phyloP scores from a whole-genome alignment of 768 basidiomycete species.

The Tylopilus vinaceipallidus region DNA sequence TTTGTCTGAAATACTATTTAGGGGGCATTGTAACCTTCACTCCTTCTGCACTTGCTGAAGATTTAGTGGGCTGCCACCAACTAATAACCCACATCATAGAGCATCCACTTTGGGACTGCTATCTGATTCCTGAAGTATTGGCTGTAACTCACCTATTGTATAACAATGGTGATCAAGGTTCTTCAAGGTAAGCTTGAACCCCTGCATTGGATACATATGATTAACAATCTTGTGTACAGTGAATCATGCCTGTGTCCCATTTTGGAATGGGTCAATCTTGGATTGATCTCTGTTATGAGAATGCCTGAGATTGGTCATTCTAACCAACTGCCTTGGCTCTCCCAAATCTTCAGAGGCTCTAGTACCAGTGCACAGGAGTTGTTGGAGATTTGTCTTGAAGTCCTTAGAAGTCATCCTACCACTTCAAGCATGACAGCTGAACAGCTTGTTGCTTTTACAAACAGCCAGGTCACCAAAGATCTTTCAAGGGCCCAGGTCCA shows the following conservation, averaged over 20 bases:
- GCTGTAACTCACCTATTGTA: constrained; percentile 38
- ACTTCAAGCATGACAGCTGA: constrained; percentile 33
- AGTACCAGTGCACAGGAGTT: constrained; percentile 32
- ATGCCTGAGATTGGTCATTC: constrained; percentile 42
- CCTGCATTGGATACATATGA: neutral
- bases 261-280: constrained; percentile 44
- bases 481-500: constrained; percentile 57
- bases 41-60: constrained; percentile 53
- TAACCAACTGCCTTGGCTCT: constrained; percentile 24
- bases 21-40: constrained; percentile 77
- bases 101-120: constrained; percentile 70
- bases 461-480: constrained; percentile 47
- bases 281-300: constrained; percentile 51
- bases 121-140: constrained; percentile 62
- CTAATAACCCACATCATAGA: constrained; percentile 50
- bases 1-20: constrained; percentile 25
- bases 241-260: constrained; percentile 20
- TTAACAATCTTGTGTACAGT: neutral
- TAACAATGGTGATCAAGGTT: neutral
- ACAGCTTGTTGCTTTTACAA: constrained; percentile 39
- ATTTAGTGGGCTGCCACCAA: constrained; percentile 47
- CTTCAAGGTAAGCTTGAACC: constrained; percentile 10
- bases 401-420: constrained; percentile 23
- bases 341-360: constrained; percentile 18
- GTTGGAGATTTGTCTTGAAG: constrained; percentile 41